Base-by-base conservation (phyloP, 176 grass and related monocot genomes). In the Musa beccarii region DNA sequence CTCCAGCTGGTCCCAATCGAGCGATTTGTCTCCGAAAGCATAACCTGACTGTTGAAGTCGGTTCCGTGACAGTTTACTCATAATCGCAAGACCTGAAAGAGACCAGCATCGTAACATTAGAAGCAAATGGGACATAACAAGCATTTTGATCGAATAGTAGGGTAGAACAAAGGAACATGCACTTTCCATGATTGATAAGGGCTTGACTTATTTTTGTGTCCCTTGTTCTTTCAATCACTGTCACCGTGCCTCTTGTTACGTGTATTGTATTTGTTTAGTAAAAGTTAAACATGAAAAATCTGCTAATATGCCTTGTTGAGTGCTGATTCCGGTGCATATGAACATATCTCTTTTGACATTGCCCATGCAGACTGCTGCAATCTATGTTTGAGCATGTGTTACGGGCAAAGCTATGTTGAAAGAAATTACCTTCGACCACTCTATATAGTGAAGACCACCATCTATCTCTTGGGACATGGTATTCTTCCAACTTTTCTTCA, bases 401-500 rank as follows among this genome's bases (percentile, higher is more conserved):
- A 6, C 4, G 34, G 34, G 34, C 6, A 43, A 43, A 43, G 34
- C 34, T 43, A 43, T 43, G 34, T 43, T 43, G 34, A 43, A 0
- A 43, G 4, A 43, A 43, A 6, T 51, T 92, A 99, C 96, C 91
- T 99, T 99, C 91, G 11, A 99, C 77, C 29, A 99, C 81, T 87
- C 83, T 99, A 86, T 95, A 99, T 72, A 99, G 89, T 53, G 96
- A 92, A 20, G 96, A 95, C 96, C 96, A 99, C 96, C 96, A 99
- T 74, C 91, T 81, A 52, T 92, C 88, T 80, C 81, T 49, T 62
- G 90, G 86, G 73, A 94, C 83, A 62, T 94, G 70, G 65, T 86
- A 86, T 51, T 87, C 84, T 52, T 71, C 79, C 57, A 99, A 83
- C 63, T 89, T 79, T 56, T 94, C 96, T 14, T 95, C 85, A 8